phyloP scores from a whole-genome alignment of 2,329 filamentous ascomycete genomes.

The Curvularia hawaiiensis region DNA sequence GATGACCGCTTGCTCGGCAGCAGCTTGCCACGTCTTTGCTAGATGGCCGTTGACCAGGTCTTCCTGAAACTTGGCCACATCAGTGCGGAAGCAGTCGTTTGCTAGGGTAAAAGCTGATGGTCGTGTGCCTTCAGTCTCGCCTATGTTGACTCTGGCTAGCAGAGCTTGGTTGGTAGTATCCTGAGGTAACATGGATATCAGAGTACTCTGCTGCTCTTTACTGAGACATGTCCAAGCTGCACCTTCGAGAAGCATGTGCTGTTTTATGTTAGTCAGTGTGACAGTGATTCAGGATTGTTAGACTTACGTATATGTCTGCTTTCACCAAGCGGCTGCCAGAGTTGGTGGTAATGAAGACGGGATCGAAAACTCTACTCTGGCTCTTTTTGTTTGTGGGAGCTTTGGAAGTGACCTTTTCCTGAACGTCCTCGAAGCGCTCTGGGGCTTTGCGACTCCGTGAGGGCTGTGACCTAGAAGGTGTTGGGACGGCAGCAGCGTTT shows the following conservation, averaged over 20 bases:
- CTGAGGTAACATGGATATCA: slow-evolving; percentile 34
- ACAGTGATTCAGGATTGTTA: no score
- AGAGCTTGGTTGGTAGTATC: slow-evolving; percentile 24
- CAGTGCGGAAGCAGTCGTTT: slow-evolving; percentile 58
- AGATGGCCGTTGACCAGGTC: slow-evolving; percentile 62
- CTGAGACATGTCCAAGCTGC: slow-evolving; percentile 39
- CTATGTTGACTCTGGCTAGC: slow-evolving; percentile 18
- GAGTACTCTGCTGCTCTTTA: slow-evolving; percentile 23
- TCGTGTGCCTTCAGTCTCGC: slow-evolving; percentile 21
- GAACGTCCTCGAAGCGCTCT: slow-evolving; percentile 25
- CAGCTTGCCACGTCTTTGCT: slow-evolving; percentile 61
- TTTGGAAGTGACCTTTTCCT: slow-evolving; percentile 17
- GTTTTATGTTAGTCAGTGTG: slow-evolving; percentile 6
- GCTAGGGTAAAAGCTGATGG: slow-evolving; percentile 31
- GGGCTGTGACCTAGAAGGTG: slow-evolving; percentile 24
- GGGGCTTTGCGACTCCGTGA: slow-evolving; percentile 38
- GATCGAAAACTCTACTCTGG: slow-evolving; percentile 34
- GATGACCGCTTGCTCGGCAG: slow-evolving; percentile 59
- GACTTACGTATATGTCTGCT: slow-evolving; percentile 38
- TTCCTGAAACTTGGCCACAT: slow-evolving; percentile 60
- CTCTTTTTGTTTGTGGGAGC: slow-evolving; percentile 15
- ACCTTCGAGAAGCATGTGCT: slow-evolving; percentile 41
- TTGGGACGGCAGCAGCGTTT: slow-evolving; percentile 12
- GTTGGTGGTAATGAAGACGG: slow-evolving; percentile 40
- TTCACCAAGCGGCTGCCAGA: slow-evolving; percentile 37